Base-by-base conservation (phyloP, 495 filamentous ascomycete genomes). In the Xylaria venustula region DNA sequence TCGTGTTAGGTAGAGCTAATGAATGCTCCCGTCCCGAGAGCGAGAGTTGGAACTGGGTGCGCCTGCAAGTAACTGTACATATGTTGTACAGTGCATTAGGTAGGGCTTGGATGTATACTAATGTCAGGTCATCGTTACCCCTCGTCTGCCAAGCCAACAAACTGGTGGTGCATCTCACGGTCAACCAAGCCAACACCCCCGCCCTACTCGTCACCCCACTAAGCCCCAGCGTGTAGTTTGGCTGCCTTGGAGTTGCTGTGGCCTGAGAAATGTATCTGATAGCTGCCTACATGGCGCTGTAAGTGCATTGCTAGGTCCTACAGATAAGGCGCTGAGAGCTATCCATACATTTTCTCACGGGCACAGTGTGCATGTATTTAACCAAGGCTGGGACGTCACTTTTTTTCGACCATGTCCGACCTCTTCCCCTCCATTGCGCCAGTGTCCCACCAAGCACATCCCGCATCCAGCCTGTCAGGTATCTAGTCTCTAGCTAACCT, bases 391-490 rank as follows among this genome's bases (percentile, higher is more conserved):
- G 45, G 55, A 47, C 55, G 48, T 60, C 49, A 48, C 47, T 54
- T 50, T 59, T 54, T 54, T 34, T 66, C 60, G 65, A 63, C 68
- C 56, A 51, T 60, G 61, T 47, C 66, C 69, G 69, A 64, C 68
- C 28, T 30, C 57, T 69, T 67, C 69, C 69, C 69, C 69, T 71
- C 69, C 69, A 71, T 69, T 71, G 64, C 67, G 64, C 67, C 66
- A 45, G 67, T 54, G 60, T 57, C 66, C 68, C 68, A 66, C 68
- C 64, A 64, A 65, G 61, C 68, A 68, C 61, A 64, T 50, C 66
- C 49, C 56, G 49, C 65, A 60, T 57, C 65, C 69, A 64, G 57
- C 61, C 64, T 63, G 58, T 56, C 56, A 64, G 50, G 49, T 61
- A 54, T 61, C 58, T 32, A 54, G 58, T 48, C 58, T 36, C 12